Evolutionary conservation across 2,329 filamentous ascomycete species (phyloP), one percentile per base, ranked within the genome.

Genomic region (Aspergillus sp.): DNA sequence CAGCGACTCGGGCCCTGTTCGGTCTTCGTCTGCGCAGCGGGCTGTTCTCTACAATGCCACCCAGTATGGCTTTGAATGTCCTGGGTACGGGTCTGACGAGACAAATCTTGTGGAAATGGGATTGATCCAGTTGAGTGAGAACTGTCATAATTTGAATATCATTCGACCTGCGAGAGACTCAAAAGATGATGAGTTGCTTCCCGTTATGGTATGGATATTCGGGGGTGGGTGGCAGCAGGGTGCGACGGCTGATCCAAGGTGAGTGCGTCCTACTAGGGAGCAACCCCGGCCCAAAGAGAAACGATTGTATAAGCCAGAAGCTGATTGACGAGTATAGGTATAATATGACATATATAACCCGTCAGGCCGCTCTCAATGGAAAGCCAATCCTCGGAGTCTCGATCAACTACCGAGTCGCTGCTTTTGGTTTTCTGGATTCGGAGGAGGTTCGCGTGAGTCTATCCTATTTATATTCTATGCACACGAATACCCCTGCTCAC

Each of bases 351-450:
- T 74, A 74, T 54, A 66, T 74, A 7, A 61, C 72, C 9, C 66
- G 65, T 19, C 71, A 74, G 52, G 70, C 71, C 5, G 69, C 65
- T 7, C 47, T 71, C 31, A 72, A 69, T 47, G 67, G 57, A 5
- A 73, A 72, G 23, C 70, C 72, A 0, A 68, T 73, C 7, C n/a
- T 74, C 13, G 71, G 72, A 0, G 68, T 74, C 15, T 74, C 72
- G 30, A 74, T 74, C 28, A 74, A 73, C 25, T 74, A 74, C 25
- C 70, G 72, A 8, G 11, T 74, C 34, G 65, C 72, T 15, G 70
- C 71, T 7, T 74, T 74, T 65, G 72, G 72, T n/a, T 73, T 74
- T 15, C 45, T 74, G 50, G 70, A 74, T 34, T 74, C 72, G 8
- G 58, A 71, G 46, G 72, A 74, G 65, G 68, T 74, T 38, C 63